phyloP scores from a whole-genome alignment of 768 basidiomycete species.

The Leucosporidium scottii region DNA sequence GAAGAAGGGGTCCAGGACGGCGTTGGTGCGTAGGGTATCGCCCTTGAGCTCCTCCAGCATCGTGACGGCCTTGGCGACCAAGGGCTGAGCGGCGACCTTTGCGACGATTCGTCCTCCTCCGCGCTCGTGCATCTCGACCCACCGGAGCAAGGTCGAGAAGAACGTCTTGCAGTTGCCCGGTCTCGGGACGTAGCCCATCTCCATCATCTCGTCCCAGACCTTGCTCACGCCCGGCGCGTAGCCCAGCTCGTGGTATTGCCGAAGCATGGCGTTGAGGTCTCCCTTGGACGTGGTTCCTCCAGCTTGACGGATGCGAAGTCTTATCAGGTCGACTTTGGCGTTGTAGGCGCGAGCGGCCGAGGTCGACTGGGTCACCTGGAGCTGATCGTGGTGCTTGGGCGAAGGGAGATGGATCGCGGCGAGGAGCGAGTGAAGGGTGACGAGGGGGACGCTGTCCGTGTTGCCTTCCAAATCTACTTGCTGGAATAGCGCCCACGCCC shows the following conservation, averaged over 20 bases:
- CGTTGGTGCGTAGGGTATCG: conserved; percentile 3
- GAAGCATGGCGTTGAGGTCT: conserved; percentile 14
- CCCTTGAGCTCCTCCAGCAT: conserved; percentile 3
- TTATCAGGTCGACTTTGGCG: conserved; percentile 23
- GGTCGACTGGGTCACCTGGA: conserved; percentile 7
- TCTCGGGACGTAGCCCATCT: not conserved
- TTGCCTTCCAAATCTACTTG: conserved; percentile 18
- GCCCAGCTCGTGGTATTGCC: conserved; percentile 17
- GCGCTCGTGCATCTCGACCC: conserved; percentile 28
- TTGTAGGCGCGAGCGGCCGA: conserved; percentile 8
- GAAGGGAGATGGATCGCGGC: conserved; percentile 16
- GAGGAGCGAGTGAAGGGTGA: conserved; percentile 22
- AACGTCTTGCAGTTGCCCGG: not conserved
- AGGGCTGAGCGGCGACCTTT: conserved; percentile 15
- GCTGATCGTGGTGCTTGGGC: not conserved
- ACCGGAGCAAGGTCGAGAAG: conserved; percentile 18
- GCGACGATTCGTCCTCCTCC: conserved; percentile 11
- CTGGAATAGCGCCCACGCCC: conserved; percentile 17
- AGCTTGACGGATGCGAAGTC: conserved; percentile 9
- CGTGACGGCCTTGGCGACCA: conserved; percentile 13
- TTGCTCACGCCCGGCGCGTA: conserved; percentile 17
- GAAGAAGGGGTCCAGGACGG: conserved; percentile 12
- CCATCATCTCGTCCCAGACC: conserved; percentile 25
- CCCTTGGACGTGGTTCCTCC: conserved; percentile 8
- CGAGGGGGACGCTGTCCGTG: conserved; percentile 13